These are phyloP conservation scores for Alternaria solani DNA, from an alignment of 2,329 filamentous ascomycete species.

Conservation along the genomic window DNA sequence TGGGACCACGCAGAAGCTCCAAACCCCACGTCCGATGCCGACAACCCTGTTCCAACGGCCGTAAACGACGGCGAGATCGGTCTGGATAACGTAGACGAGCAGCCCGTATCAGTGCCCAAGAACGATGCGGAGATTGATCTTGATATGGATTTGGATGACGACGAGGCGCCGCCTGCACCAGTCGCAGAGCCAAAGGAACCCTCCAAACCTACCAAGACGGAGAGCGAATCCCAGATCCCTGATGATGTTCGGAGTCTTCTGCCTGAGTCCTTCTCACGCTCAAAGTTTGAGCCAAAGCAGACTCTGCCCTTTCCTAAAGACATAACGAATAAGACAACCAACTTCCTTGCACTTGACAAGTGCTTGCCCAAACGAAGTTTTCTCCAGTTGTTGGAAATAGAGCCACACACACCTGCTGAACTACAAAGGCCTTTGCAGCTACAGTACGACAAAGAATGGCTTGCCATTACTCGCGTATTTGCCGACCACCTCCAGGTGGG, in stretches of 20 bases:
- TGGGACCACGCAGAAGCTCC: conserved; percentile 57
- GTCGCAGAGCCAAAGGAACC: conserved; percentile 18
- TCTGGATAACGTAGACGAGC: conserved; percentile 64
- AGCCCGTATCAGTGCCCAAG: conserved; percentile 33
- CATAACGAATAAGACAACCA: conserved; percentile 80
- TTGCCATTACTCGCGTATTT: conserved; percentile 89
- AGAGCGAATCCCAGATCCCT: conserved; percentile 55
- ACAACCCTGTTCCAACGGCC: conserved; percentile 19
- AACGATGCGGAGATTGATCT: conserved; percentile 51
- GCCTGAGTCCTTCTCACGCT: conserved; percentile 73
- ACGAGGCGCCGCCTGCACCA: conserved; percentile 18
- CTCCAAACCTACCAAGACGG: background rate
- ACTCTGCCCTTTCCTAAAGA: conserved; percentile 68
- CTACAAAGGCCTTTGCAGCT: conserved; percentile 65
- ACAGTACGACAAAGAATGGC: conserved; percentile 92
- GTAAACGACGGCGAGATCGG: conserved; percentile 67
- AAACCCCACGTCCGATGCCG: conserved; percentile 56
- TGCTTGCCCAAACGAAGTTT: conserved; percentile 82
- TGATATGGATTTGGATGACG: conserved; percentile 54
- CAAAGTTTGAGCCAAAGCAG: conserved; percentile 25
- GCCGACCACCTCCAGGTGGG: conserved; percentile 64
- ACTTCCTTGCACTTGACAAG: conserved; percentile 92
- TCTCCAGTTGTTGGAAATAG: conserved; percentile 75
- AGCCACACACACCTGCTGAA: conserved; percentile 31
- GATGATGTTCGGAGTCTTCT: conserved; percentile 75